phyloP scores from a whole-genome alignment of 768 basidiomycete genomes.

The Mycena crocata region DNA sequence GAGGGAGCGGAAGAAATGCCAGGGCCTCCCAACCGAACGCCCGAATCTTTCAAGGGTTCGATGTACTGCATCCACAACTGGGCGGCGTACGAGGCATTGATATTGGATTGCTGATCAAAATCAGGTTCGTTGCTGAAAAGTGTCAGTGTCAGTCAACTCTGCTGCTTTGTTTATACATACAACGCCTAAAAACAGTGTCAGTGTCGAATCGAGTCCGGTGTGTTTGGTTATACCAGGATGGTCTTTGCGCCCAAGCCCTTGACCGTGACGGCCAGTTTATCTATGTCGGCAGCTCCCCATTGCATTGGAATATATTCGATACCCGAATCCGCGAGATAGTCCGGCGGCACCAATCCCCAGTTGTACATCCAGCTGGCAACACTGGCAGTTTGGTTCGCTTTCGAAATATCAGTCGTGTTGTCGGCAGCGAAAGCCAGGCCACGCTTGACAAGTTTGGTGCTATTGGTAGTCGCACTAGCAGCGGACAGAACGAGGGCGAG shows the following conservation, averaged over 20 bases:
- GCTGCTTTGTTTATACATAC: no score
- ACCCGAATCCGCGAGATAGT: constrained; percentile 54
- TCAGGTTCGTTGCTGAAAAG: constrained; percentile 73
- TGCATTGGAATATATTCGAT: constrained; percentile 66
- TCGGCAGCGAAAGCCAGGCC: constrained; percentile 57
- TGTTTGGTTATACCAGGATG: constrained; percentile 54
- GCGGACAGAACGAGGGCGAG: constrained; percentile 31
- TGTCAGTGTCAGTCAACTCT: no score
- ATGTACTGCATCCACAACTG: constrained; percentile 69
- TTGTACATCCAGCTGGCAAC: constrained; percentile 64
- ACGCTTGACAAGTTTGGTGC: constrained; percentile 57
- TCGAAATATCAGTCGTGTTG: constrained; percentile 51
- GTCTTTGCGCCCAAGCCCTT: constrained; percentile 59
- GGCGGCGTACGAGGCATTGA: constrained; percentile 57
- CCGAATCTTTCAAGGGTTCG: constrained; percentile 63
- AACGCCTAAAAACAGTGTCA: constrained; percentile 54
- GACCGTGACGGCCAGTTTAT: constrained; percentile 52
- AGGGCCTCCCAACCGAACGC: constrained; percentile 67
- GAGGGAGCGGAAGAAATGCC: constrained; percentile 64
- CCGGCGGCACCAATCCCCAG: constrained; percentile 61
- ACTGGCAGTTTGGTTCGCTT: constrained; percentile 58
- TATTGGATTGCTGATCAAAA: constrained; percentile 59
- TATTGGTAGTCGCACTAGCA: constrained; percentile 9
- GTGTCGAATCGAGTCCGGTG: no score
- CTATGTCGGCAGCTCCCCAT: constrained; percentile 57